Conservation (phyloP, 805 yeast genomes). For the Yamadazyma kitorensis region DNA sequence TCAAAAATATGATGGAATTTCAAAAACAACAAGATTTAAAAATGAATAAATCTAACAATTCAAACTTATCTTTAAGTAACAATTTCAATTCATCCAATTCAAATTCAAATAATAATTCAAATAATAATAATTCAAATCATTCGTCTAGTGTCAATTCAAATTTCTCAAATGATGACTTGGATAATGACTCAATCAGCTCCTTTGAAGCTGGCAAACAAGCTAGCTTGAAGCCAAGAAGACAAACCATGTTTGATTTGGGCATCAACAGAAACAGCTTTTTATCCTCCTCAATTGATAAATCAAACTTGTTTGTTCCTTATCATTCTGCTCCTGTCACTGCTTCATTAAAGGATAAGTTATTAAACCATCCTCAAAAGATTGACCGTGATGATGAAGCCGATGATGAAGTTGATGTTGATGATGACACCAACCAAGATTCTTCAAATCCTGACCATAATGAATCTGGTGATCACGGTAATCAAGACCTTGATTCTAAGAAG, state of each 20-base stretch:
- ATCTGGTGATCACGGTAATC: conserved; percentile 3
- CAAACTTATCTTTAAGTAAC: no score
- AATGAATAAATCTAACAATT: conserved; percentile 1
- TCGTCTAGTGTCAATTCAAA: not conserved
- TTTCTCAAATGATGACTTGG: conserved; percentile 13
- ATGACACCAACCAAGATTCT: conserved; percentile 5
- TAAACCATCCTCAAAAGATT: not conserved
- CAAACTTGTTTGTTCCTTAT: conserved; percentile 61
- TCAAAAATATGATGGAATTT: conserved; percentile 56
- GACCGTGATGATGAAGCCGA: conserved; percentile 3
- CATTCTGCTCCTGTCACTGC: conserved; percentile 79
- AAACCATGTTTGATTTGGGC: conserved; percentile 53
- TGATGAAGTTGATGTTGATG: conserved; percentile 1
- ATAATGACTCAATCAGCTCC: conserved; percentile 14
- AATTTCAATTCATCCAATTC: conserved; percentile 1
- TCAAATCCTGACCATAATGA: conserved; percentile 5
- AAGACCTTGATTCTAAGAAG: conserved; percentile 10
- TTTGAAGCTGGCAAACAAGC: conserved; percentile 37
- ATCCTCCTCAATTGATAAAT: conserved; percentile 31
- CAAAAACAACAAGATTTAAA: conserved; percentile 13
- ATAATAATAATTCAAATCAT: no score
- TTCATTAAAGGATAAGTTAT: conserved; percentile 37
- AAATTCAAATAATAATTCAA: conserved; percentile 16
- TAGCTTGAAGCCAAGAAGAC: conserved; percentile 43
- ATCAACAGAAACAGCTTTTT: conserved; percentile 41